A percentile compares a stretch with the other conserved stretches of the same genome.
These are phyloP conservation scores for Fomes fomentarius DNA, from an alignment of 1,284 basidiomycete species.

Conservation along the genomic window DNA sequence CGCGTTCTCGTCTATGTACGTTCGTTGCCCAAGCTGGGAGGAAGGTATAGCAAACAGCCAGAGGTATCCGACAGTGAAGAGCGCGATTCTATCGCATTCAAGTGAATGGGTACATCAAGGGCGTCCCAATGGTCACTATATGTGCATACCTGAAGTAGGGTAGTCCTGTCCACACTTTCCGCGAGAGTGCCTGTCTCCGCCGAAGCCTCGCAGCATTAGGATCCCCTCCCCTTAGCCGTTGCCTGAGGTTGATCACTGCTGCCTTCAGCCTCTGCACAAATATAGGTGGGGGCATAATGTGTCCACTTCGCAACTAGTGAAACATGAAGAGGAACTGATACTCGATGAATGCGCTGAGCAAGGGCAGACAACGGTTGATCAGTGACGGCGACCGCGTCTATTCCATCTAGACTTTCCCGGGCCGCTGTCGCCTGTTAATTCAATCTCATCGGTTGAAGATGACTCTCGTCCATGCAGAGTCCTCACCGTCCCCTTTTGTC, in stretches of 20 bases:
- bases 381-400: no score
- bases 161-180: constrained; percentile 20
- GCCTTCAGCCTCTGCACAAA: background rate
- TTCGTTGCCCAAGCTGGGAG: constrained; percentile 62
- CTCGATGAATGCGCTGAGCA: no score
- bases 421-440: no score
- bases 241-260: background rate
- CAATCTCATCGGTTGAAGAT: no score
- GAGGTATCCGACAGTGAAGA: constrained; percentile 67
- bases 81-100: constrained; percentile 42
- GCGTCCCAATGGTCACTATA: no score
- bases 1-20: constrained; percentile 93
- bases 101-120: background rate
- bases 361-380: no score
- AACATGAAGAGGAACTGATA: background rate
- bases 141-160: constrained; percentile 15
- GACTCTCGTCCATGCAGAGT: no score
- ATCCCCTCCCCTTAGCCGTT: constrained; percentile 25
- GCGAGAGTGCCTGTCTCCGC: constrained; percentile 40
- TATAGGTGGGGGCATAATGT: background rate
- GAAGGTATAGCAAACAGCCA: constrained; percentile 80
- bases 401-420: no score
- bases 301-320: background rate
- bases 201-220: constrained; percentile 42
- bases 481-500: no score